A percentile compares a stretch with the other conserved stretches of the same genome.
Evolutionary conservation across 208 protist genomes (phyloP).

Genomic region (Acanthamoeba sp.): DNA sequence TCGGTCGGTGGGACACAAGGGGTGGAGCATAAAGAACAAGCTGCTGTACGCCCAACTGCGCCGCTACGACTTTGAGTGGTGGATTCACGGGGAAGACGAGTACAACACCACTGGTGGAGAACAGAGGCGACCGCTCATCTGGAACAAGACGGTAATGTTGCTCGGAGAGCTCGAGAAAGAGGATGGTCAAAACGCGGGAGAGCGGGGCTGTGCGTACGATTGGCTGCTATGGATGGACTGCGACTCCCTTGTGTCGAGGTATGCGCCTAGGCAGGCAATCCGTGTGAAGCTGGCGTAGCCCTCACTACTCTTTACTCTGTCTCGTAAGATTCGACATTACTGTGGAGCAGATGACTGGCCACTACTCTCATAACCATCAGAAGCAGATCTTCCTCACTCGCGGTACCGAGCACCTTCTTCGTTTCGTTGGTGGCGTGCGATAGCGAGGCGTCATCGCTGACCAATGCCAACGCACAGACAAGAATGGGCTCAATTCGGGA

Average conservation of each 20-base stretch:
- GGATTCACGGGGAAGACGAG: not conserved
- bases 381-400: not conserved
- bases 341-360: not conserved
- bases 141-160: constrained; percentile 1
- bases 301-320: too few relatives aligned
- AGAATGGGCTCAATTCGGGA: not conserved
- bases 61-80: constrained; percentile 18
- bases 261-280: not conserved
- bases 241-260: constrained; percentile 9
- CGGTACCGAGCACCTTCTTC: not conserved
- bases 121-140: not conserved
- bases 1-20: not conserved
- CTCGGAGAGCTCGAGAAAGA: not conserved
- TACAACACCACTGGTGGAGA: not conserved
- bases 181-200: not conserved
- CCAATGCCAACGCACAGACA: not conserved
- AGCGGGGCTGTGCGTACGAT: not conserved
- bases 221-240: constrained; percentile 32
- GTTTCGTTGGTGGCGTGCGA: not conserved
- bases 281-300: too few relatives aligned
- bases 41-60: not conserved
- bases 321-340: constrained; percentile 2
- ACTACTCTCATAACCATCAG: not conserved
- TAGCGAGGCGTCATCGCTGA: too few relatives aligned
- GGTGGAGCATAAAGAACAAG: constrained; percentile 30